Evolutionary conservation across 352 stramenopile genomes (phyloP).

Genomic region (Hyaloperonospora arabidopsidis): DNA sequence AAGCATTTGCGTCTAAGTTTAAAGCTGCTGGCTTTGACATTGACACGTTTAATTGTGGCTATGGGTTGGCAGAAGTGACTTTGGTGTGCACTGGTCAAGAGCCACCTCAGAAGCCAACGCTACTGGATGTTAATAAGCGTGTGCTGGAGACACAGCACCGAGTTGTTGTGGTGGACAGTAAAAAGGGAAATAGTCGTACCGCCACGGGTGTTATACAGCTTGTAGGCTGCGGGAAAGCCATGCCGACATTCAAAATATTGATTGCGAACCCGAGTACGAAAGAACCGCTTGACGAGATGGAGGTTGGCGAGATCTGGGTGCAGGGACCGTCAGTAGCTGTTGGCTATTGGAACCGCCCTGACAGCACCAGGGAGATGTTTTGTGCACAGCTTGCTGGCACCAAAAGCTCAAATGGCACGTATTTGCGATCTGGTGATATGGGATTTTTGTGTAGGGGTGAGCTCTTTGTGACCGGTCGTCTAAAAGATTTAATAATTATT

Average conservation of each 20-base stretch:
- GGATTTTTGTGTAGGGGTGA: conserved; percentile 59
- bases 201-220: conserved; percentile 44
- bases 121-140: conserved; percentile 61
- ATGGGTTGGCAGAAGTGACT: conserved; percentile 77
- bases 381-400: conserved; percentile 37
- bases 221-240: conserved; percentile 74
- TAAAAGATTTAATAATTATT: conserved; percentile 84
- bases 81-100: conserved; percentile 72
- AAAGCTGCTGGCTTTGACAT: conserved; percentile 46
- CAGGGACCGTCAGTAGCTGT: conserved; percentile 63
- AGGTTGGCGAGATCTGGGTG: conserved; percentile 91
- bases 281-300: conserved; percentile 35
- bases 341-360: conserved; percentile 66
- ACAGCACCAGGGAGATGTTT: conserved; percentile 73
- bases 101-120: conserved; percentile 43
- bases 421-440: conserved; percentile 67
- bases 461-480: conserved; percentile 64
- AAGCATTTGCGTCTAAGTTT: conserved; percentile 70
- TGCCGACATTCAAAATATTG: conserved; percentile 61
- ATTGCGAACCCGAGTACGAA: conserved; percentile 65
- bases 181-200: conserved; percentile 14
- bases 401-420: conserved; percentile 31
- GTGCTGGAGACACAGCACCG: conserved; percentile 51
- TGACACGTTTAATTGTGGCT: conserved; percentile 75
- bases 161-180: conserved; percentile 28